A percentile compares a stretch with the other conserved stretches of the same genome.
Evolutionary conservation across 1,284 basidiomycete species (phyloP).

Genomic region (Fomitopsis palustris): DNA sequence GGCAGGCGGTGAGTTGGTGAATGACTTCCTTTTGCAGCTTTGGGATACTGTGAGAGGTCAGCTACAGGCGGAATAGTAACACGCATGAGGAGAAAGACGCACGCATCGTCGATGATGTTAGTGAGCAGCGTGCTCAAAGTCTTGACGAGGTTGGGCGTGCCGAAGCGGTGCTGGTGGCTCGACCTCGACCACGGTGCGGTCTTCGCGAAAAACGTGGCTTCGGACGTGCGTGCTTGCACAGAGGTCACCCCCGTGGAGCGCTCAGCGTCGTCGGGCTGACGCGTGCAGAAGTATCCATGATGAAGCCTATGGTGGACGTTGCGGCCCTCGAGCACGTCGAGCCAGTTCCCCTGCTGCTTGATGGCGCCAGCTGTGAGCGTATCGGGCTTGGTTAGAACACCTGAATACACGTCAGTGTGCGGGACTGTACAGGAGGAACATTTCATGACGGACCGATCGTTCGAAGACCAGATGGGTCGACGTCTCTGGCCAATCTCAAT

Average conservation of each 20-base stretch:
- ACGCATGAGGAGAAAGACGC: constrained; percentile 16
- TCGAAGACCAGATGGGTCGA: constrained; percentile 48
- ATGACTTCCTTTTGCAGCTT: constrained; percentile 33
- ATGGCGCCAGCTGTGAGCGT: constrained; percentile 42
- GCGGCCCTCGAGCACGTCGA: constrained; percentile 49
- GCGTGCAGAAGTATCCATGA: constrained; percentile 67
- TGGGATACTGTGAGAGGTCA: constrained; percentile 37
- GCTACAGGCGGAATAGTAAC: background rate
- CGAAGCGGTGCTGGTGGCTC: constrained; percentile 43
- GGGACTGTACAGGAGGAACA: background rate
- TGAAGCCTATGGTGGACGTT: constrained; percentile 31
- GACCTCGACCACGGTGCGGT: constrained; percentile 50
- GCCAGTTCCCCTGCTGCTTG: constrained; percentile 42
- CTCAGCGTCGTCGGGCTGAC: constrained; percentile 60
- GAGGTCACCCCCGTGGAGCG: constrained; percentile 36
- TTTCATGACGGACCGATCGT: constrained; percentile 56
- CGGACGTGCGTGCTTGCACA: constrained; percentile 36
- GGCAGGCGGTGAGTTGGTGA: constrained; percentile 34
- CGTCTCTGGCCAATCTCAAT: constrained; percentile 45
- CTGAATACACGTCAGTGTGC: constrained; percentile 25
- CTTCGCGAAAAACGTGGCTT: constrained; percentile 43
- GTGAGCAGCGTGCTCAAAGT: constrained; percentile 52
- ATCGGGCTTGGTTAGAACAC: constrained; percentile 68
- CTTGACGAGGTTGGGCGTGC: constrained; percentile 50
- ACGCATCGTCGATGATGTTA: constrained; percentile 50